Base-by-base conservation (phyloP, 371 early-diverging fungal genomes). In the Rhizopus delemar region DNA sequence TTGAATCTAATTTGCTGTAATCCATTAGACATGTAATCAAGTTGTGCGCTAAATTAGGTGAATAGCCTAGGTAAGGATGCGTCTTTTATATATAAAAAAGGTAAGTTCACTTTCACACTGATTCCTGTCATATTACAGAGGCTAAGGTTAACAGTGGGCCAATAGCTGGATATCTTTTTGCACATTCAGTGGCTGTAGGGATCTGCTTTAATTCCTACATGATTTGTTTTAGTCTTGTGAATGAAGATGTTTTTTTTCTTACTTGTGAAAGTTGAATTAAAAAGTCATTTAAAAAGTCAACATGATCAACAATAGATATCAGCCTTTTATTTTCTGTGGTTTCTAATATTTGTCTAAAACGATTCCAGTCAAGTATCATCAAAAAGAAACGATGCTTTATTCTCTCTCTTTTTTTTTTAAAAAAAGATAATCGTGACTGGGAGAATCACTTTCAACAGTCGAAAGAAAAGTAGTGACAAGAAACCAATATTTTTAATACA, bases 301-400 rank as follows among this genome's bases (percentile, higher is more conserved):
- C 22, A 8, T 63, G 41, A 6, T 60, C 29, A n/a, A 57, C 28
- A 32, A 64, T 36, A 22, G 49, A 7, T 12, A 33, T 12, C n/a
- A 68, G 9, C 8, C 48, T 13, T 35, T 15, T 43, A 6, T 43
- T n/a, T 13, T 6, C 13, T n/a, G 43, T 15, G 6, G 43, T 43
- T 32, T 46, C 33, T 7, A 57, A 13, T 46, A 65, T 46, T 32
- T 50, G 8, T 53, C 59, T 45, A 52, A 65, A 56, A 8, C 38
- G 48, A 28, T 53, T 41, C 63, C 55, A 66, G 52, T 60, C 48
- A 22, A 57, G 51, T 51, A 41, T 7, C 54, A 48, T 70, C 49
- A 51, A 49, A 16, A 32, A 29, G 5, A 53, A 53, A 6, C 6
- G 2, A 36, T 8, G 11, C 2, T 36, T 36, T 36, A 8, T 36